A percentile compares a stretch with the other conserved stretches of the same genome.
Evolutionary conservation across 495 filamentous ascomycete genomes (phyloP).

Genomic region (Talaromyces proteolyticus): DNA sequence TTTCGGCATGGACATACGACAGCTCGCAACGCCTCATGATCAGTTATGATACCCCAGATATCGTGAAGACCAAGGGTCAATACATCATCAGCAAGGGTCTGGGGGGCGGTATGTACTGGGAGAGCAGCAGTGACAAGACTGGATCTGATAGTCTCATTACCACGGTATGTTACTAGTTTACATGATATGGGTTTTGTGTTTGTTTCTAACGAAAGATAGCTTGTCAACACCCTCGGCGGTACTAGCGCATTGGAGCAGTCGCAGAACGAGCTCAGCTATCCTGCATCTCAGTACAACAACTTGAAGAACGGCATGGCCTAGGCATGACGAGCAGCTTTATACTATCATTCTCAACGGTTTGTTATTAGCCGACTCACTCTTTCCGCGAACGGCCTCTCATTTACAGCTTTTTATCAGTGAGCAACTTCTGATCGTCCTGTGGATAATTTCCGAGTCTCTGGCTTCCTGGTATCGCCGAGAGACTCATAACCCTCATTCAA

Average conservation of each 20-base stretch:
- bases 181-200: neutral
- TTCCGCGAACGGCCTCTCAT: no score
- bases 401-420: no score
- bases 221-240: constrained; percentile 24
- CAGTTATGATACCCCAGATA: constrained; percentile 65
- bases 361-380: no score
- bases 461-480: no score
- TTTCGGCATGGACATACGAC: constrained; percentile 51
- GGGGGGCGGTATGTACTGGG: constrained; percentile 90
- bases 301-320: constrained; percentile 15
- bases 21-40: constrained; percentile 50
- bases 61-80: constrained; percentile 53
- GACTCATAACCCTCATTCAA: no score
- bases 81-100: constrained; percentile 61
- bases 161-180: constrained; percentile 17
- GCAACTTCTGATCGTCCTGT: neutral
- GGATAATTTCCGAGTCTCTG: no score
- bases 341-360: no score
- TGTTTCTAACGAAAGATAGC: constrained; percentile 10
- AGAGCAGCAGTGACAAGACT: constrained; percentile 65
- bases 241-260: constrained; percentile 16
- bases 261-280: constrained; percentile 27
- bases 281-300: constrained; percentile 26
- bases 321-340: neutral
- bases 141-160: constrained; percentile 54